Evolutionary conservation across 2,329 filamentous ascomycete species (phyloP).

Genomic region (Calonectria leucothoes): DNA sequence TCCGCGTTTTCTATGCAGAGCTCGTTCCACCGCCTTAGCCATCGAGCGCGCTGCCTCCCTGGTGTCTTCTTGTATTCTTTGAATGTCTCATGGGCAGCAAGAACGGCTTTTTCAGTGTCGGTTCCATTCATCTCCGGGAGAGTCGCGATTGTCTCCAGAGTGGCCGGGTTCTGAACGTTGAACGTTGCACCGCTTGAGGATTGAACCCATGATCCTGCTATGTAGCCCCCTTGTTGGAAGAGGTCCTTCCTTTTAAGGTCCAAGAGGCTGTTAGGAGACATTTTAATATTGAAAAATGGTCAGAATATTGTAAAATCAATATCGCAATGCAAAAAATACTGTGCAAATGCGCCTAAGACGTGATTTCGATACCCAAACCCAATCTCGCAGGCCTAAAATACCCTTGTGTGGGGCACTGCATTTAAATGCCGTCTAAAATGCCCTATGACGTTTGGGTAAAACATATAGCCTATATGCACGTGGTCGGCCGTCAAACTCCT

Average conservation of each 20-base stretch:
- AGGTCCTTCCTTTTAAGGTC: slow-evolving; percentile 6
- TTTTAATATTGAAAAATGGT: background rate
- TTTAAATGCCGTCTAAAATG: background rate
- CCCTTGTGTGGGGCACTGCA: background rate
- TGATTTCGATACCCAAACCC: too few species aligned
- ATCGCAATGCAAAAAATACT: too few species aligned
- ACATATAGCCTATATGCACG: background rate
- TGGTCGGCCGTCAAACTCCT: background rate
- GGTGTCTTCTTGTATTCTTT: slow-evolving; percentile 67
- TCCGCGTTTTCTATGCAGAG: slow-evolving; percentile 72
- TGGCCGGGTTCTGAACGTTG: slow-evolving; percentile 70
- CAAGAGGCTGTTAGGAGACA: background rate
- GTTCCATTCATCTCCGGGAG: slow-evolving; percentile 76
- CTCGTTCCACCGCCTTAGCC: slow-evolving; percentile 71
- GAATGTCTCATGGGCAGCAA: slow-evolving; percentile 69
- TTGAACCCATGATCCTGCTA: slow-evolving; percentile 12
- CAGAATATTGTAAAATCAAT: background rate
- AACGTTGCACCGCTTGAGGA: background rate
- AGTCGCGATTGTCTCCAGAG: slow-evolving; percentile 73
- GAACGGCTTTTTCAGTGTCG: slow-evolving; percentile 76
- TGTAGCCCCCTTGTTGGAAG: background rate
- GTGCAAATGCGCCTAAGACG: too few species aligned
- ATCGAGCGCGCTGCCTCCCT: slow-evolving; percentile 65
- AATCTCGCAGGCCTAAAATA: background rate
- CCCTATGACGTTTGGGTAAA: background rate